Evolutionary conservation across 805 yeast genomes (phyloP).

Genomic region (Vanderwaltozyma polyspora): DNA sequence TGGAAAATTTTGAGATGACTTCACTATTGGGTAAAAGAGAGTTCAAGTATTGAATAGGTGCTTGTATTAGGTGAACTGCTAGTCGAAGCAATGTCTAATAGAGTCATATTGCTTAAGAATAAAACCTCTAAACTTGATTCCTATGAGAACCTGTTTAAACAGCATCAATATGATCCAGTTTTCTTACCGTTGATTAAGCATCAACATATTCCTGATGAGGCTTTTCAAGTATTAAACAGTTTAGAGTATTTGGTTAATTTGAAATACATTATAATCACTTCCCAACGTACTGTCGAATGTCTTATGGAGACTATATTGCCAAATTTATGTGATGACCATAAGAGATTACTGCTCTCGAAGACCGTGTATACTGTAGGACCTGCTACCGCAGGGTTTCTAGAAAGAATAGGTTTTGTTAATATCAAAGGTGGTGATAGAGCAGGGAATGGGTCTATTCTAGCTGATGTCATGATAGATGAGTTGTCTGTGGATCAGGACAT

Average conservation of each 20-base stretch:
- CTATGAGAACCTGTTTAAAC: conserved; percentile 37
- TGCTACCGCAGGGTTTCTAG: conserved; percentile 56
- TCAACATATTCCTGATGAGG: conserved; percentile 33
- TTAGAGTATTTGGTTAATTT: conserved; percentile 30
- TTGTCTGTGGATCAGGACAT: conserved; percentile 4
- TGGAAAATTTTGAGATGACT: no score
- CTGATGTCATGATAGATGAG: conserved; percentile 47
- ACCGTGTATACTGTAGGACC: conserved; percentile 86
- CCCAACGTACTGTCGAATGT: conserved; percentile 86
- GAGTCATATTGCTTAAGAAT: conserved; percentile 56
- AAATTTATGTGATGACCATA: conserved; percentile 5
- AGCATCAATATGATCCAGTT: conserved; percentile 30
- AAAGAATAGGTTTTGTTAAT: conserved; percentile 50
- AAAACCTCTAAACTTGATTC: conserved; percentile 59
- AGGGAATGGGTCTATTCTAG: conserved; percentile 68
- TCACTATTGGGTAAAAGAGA: no score
- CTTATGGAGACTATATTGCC: conserved; percentile 37
- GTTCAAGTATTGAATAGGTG: no score
- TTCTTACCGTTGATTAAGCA: conserved; percentile 73
- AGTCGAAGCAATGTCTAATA: conserved; percentile 2
- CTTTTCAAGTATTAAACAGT: conserved; percentile 35
- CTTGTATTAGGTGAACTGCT: no score
- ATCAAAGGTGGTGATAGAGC: conserved; percentile 65
- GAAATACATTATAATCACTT: conserved; percentile 62
- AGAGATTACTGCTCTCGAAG: conserved; percentile 30